A percentile compares a stretch with the other conserved stretches of the same genome.
These are phyloP conservation scores for Puccinia hordei DNA, from an alignment of 1,284 basidiomycete species.

Conservation along the genomic window DNA sequence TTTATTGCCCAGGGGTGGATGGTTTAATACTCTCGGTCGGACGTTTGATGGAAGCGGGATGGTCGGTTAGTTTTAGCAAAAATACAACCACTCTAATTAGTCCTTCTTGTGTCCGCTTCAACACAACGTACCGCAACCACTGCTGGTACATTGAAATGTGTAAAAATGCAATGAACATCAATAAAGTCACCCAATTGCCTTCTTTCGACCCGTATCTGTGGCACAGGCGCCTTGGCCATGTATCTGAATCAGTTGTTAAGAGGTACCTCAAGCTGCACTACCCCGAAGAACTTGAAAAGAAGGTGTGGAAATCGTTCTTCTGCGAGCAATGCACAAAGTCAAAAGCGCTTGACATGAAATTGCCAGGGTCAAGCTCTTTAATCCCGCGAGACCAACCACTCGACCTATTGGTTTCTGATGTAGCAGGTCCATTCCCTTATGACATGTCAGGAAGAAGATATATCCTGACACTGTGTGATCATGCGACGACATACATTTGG, in stretches of 20 bases:
- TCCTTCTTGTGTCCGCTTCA: background rate
- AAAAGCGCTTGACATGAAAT: background rate
- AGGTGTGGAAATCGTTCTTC: background rate
- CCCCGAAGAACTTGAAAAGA: background rate
- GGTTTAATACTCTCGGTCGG: background rate
- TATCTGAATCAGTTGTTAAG: background rate
- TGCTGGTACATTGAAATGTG: background rate
- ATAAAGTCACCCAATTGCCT: background rate
- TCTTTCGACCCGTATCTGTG: background rate
- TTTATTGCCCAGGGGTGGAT: background rate
- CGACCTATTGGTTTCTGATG: background rate
- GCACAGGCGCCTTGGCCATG: conserved; percentile 11
- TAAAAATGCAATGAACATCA: background rate
- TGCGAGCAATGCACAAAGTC: conserved; percentile 7
- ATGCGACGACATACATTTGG: conserved; percentile 15
- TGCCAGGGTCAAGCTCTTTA: background rate
- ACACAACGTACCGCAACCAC: background rate
- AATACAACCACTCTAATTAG: background rate
- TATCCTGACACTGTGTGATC: conserved; percentile 7
- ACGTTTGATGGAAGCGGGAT: background rate
- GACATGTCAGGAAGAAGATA: background rate
- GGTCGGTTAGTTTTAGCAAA: background rate
- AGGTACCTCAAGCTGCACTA: background rate
- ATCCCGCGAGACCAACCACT: background rate
- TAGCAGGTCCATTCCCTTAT: background rate